These are phyloP conservation scores for Fusarium tricinctum DNA, from an alignment of 2,329 filamentous ascomycete species.

Conservation along the genomic window DNA sequence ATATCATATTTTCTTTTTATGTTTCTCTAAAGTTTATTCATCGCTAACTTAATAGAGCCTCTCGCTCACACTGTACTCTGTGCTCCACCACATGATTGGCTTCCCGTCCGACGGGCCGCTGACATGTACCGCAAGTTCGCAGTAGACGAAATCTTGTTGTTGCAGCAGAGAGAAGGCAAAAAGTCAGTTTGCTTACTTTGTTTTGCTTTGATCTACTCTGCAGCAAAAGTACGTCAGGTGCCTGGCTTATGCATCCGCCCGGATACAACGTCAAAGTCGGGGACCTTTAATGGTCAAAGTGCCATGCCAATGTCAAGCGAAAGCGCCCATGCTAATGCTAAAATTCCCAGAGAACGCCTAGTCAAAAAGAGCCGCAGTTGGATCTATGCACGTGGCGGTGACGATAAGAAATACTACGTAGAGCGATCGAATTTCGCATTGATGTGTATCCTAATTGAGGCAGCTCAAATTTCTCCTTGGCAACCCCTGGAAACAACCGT, in stretches of 20 bases:
- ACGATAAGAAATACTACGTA: constrained; percentile 8
- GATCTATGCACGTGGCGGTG: constrained; percentile 46
- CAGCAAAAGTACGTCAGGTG: constrained; percentile 19
- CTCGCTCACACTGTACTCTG: constrained; percentile 20
- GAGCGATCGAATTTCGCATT: constrained; percentile 32
- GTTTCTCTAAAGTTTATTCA: constrained; percentile 20
- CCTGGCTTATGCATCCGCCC: constrained; percentile 20
- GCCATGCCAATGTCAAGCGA: constrained; percentile 16
- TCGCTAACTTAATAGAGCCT: not conserved
- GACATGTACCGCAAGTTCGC: constrained; percentile 27
- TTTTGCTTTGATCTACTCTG: not conserved
- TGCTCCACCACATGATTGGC: constrained; percentile 41
- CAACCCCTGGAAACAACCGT: constrained; percentile 23
- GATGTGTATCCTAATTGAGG: constrained; percentile 40
- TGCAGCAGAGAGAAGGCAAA: constrained; percentile 1
- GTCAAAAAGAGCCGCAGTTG: constrained; percentile 40
- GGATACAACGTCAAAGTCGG: constrained; percentile 31
- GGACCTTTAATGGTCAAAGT: constrained; percentile 34
- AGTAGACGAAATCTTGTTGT: constrained; percentile 29
- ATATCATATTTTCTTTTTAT: constrained; percentile 18
- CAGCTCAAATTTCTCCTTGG: constrained; percentile 35
- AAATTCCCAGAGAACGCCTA: not conserved
- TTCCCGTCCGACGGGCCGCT: constrained; percentile 44
- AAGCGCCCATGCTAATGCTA: constrained; percentile 1
- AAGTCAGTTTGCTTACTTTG: not conserved